Percentiles rank a stretch among this genome's conserved stretches.
Evolutionary conservation across 352 stramenopile genomes (phyloP).

Genomic region (Pythium phragmiticola): DNA sequence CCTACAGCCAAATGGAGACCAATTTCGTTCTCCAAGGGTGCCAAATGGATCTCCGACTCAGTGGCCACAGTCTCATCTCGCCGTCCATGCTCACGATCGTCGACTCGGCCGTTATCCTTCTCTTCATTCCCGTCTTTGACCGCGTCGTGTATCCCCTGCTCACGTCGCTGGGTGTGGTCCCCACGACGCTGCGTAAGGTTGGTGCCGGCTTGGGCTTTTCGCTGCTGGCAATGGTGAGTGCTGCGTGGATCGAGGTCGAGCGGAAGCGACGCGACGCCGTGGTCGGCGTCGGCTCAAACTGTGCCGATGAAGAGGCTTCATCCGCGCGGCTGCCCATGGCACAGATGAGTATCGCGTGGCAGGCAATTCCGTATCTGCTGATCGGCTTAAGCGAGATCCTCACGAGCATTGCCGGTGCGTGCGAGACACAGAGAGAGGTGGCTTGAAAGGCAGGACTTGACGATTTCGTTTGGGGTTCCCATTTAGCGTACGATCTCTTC

Average conservation of each 20-base stretch:
- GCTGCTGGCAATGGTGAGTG: constrained; percentile 66
- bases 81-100: constrained; percentile 85
- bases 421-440: not conserved
- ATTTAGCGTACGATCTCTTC: constrained; percentile 82
- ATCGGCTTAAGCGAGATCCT: constrained; percentile 88
- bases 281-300: constrained; percentile 65
- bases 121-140: constrained; percentile 90
- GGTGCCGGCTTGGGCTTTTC: constrained; percentile 79
- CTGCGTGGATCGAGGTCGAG: constrained; percentile 61
- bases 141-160: constrained; percentile 72
- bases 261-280: constrained; percentile 54
- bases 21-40: constrained; percentile 79
- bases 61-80: constrained; percentile 48
- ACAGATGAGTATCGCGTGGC: constrained; percentile 84
- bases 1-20: constrained; percentile 77
- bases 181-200: constrained; percentile 83
- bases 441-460: not conserved
- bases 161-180: constrained; percentile 47
- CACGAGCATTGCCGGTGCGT: constrained; percentile 82
- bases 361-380: constrained; percentile 86
- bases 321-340: constrained; percentile 58
- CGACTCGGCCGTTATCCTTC: constrained; percentile 83
- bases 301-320: constrained; percentile 46
- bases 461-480: not conserved
- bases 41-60: constrained; percentile 56